Percentiles rank a stretch among this genome's conserved stretches.
Evolutionary conservation across 441 rosid species (phyloP).

Genomic region (Isatis lusitanica): DNA sequence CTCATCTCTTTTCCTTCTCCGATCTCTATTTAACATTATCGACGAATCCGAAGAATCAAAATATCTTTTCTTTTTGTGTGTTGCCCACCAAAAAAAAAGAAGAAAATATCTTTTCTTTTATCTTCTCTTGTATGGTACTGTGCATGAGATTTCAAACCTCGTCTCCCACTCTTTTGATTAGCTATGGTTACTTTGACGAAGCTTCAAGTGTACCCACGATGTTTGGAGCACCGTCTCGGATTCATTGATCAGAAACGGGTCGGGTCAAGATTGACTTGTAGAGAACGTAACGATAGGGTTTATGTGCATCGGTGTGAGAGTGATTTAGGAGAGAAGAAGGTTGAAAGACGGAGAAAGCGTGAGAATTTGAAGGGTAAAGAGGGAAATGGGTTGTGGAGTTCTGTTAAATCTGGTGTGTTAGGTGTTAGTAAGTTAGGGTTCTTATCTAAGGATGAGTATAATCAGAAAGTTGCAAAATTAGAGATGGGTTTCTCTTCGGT

Average conservation of each 20-base stretch:
- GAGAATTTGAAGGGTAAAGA: slow-evolving; percentile 42
- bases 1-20: slow-evolving; percentile 11
- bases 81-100: neutral
- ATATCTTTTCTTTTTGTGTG: slow-evolving; percentile 8
- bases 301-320: slow-evolving; percentile 44
- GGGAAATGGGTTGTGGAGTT: slow-evolving; percentile 47
- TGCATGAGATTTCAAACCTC: slow-evolving; percentile 18
- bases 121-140: slow-evolving; percentile 5
- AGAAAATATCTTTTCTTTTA: neutral
- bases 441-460: slow-evolving; percentile 51
- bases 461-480: slow-evolving; percentile 49
- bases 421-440: slow-evolving; percentile 42
- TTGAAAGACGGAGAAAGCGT: slow-evolving; percentile 29
- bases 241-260: slow-evolving; percentile 40
- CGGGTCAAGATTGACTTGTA: slow-evolving; percentile 32
- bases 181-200: slow-evolving; percentile 54
- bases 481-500: slow-evolving; percentile 70
- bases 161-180: neutral
- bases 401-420: slow-evolving; percentile 45
- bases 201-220: slow-evolving; percentile 53
- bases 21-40: slow-evolving; percentile 14
- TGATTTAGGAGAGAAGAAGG: slow-evolving; percentile 40
- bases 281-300: slow-evolving; percentile 34
- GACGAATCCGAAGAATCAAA: slow-evolving; percentile 4
- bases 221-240: slow-evolving; percentile 35